Evolutionary conservation across 1,284 basidiomycete genomes (phyloP).

Genomic region (Fomitopsis betulina): DNA sequence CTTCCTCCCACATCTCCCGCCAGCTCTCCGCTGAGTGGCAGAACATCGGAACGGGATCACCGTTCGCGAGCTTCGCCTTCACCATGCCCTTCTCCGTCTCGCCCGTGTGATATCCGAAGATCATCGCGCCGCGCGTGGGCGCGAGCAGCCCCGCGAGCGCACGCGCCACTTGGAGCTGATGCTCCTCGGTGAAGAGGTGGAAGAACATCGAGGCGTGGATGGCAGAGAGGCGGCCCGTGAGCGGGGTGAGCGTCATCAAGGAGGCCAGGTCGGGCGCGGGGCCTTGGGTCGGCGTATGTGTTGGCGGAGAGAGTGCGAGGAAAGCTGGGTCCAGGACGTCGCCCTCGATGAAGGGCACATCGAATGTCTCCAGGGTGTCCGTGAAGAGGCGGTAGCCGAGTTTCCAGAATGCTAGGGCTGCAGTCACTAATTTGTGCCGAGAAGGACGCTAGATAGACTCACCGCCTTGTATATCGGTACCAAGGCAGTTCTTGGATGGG

Average conservation of each 20-base stretch:
- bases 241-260: constrained; percentile 32
- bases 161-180: constrained; percentile 34
- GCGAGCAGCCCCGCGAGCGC: constrained; percentile 34
- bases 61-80: constrained; percentile 7
- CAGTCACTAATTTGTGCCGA: too few relatives aligned
- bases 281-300: constrained; percentile 14
- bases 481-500: constrained; percentile 29
- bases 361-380: constrained; percentile 31
- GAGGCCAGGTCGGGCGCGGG: constrained; percentile 24
- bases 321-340: constrained; percentile 35
- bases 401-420: constrained; percentile 26
- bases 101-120: constrained; percentile 28
- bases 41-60: constrained; percentile 20
- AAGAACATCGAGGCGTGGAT: constrained; percentile 43
- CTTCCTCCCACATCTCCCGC: constrained; percentile 37
- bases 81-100: constrained; percentile 21
- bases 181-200: constrained; percentile 40
- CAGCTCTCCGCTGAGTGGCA: constrained; percentile 35
- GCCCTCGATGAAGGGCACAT: constrained; percentile 37
- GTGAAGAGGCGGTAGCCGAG: constrained; percentile 26
- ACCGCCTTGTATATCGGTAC: constrained; percentile 30
- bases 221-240: constrained; percentile 36
- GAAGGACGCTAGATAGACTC: too few relatives aligned
- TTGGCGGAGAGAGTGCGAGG: constrained; percentile 21
- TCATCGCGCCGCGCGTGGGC: constrained; percentile 26